Conservation (phyloP, 192 early-diverging fungal genomes). For the Haplosporangium gracile region DNA sequence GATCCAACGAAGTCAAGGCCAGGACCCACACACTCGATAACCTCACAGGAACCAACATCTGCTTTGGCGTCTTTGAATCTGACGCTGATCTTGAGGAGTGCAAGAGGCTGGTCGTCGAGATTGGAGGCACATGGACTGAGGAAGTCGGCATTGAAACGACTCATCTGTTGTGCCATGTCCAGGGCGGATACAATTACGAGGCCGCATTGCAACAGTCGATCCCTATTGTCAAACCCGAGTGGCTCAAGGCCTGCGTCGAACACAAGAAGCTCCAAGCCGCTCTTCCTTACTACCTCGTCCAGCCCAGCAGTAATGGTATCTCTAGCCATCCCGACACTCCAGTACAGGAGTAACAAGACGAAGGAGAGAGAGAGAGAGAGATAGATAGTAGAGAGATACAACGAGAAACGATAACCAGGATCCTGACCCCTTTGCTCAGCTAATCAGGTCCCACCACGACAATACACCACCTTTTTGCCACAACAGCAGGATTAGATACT, state of each 20-base stretch:
- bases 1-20: conserved; percentile 80
- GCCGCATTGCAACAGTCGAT: conserved; percentile 91
- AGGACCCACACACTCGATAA: conserved; percentile 96
- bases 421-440: conserved; percentile 63
- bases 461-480: too few species aligned
- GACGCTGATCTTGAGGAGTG: conserved; percentile 71
- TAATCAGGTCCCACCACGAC: conserved; percentile 95
- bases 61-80: conserved; percentile 92
- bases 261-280: conserved; percentile 90
- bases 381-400: neutral
- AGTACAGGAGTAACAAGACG: conserved; percentile 8
- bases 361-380: neutral
- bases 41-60: conserved; percentile 95
- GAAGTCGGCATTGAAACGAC: conserved; percentile 90
- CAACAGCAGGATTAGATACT: neutral
- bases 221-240: conserved; percentile 96
- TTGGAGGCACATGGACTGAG: conserved; percentile 92
- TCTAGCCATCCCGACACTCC: conserved; percentile 37
- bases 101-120: conserved; percentile 80
- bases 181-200: conserved; percentile 89
- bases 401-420: neutral
- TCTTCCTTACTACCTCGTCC: conserved; percentile 69
- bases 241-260: conserved; percentile 92
- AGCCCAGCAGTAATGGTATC: conserved; percentile 49
- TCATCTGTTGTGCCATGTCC: conserved; percentile 89